Evolutionary conservation across 1,284 basidiomycete genomes (phyloP), one percentile per base, ranked within the genome.

Genomic region (Amylostereum areolatum): DNA sequence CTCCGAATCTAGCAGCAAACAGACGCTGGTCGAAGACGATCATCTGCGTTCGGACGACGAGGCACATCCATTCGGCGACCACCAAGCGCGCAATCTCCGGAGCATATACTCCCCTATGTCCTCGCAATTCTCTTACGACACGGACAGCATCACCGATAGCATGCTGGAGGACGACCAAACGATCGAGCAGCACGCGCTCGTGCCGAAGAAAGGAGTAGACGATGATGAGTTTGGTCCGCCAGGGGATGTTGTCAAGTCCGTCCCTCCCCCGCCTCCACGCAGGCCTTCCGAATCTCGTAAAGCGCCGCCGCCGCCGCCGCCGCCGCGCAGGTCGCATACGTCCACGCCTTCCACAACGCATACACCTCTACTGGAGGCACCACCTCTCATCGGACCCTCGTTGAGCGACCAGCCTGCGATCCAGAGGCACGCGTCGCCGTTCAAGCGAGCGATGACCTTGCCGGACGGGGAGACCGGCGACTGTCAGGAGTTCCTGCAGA

Each of bases 401-500:
- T 4, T 7, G 24, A 5, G 27, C 33, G 31, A 11, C 44, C 5
- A 39, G 37, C 37, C 59, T 42, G 55, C 54, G 30, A 40, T 53
- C 37, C n/a, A 39, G 37, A 18, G 6, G n/a, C n/a, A 45, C 33
- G 44, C 52, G 32, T 55, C 62, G 48, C 50, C 56, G 44, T 50
- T 55, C 54, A 27, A 41, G 56, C 32, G 73, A 57, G 69, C 68
- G 39, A 59, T 59, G 34, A 49, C 69, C 37, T 49, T 57, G 12
- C 49, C 45, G 45, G 57, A 60, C 52, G 44, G 54, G 51, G 47
- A 57, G 51, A 52, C 57, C 34, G 66, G 61, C 55, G 54, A 50
- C 9, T 80, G 80, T 61, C 59, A 54, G 24, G 69, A 76, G 54
- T 80, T 81, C 60, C 74, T 73, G 59, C 80, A 81, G 66, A 79